Evolutionary conservation across 495 filamentous ascomycete genomes (phyloP).

Genomic region (Aspergillus sparsus): DNA sequence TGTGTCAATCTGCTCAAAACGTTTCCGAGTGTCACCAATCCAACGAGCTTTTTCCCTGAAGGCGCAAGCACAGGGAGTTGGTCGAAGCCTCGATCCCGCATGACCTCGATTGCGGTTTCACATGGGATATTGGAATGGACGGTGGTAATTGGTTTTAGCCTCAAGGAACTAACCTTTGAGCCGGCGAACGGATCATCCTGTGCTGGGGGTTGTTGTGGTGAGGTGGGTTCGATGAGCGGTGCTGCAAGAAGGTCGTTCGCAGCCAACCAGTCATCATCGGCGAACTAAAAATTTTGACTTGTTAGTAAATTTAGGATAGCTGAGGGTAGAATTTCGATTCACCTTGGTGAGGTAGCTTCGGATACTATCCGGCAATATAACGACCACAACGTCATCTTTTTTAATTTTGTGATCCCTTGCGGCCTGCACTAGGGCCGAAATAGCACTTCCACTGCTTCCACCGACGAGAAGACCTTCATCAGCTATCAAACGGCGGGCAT

Average conservation of each 20-base stretch:
- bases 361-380: constrained; percentile 92
- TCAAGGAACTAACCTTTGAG: constrained; percentile 75
- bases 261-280: constrained; percentile 96
- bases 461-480: constrained; percentile 96
- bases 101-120: constrained; percentile 87
- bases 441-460: constrained; percentile 89
- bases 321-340: neutral
- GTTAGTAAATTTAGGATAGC: constrained; percentile 12
- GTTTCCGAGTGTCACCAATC: constrained; percentile 91
- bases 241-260: constrained; percentile 84
- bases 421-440: constrained; percentile 79
- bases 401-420: constrained; percentile 72
- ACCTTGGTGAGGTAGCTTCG: constrained; percentile 95
- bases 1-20: constrained; percentile 85
- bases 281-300: constrained; percentile 57
- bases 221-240: constrained; percentile 51
- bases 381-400: constrained; percentile 82
- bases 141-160: constrained; percentile 89
- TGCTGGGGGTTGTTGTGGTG: constrained; percentile 28
- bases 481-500: constrained; percentile 83
- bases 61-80: constrained; percentile 86
- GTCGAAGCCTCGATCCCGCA: constrained; percentile 96
- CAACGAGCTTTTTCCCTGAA: constrained; percentile 70
- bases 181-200: constrained; percentile 61
- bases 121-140: constrained; percentile 67